Percentiles rank a stretch among this genome's conserved stretches.
phyloP scores from a whole-genome alignment of 163 green algal genomes.

The Dunaliella salina region DNA sequence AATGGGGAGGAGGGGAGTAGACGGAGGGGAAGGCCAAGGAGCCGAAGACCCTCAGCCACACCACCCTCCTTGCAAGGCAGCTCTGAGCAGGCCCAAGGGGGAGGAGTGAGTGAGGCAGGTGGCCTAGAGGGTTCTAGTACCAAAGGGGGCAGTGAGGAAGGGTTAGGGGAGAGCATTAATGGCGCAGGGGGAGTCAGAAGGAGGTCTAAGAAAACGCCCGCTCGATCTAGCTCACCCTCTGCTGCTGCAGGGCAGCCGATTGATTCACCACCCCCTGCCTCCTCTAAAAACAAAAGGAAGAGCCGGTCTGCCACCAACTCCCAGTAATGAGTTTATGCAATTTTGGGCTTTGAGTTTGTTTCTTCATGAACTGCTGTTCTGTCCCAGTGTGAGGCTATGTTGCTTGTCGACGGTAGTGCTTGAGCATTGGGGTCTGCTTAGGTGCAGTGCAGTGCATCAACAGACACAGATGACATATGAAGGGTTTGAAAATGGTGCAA shows the following conservation, averaged over 20 bases:
- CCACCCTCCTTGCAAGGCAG: neutral
- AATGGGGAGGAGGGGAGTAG: neutral
- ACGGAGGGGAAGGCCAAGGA: neutral
- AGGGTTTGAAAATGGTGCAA: too few relatives aligned
- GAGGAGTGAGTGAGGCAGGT: neutral
- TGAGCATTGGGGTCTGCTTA: neutral
- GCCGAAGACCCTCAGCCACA: neutral
- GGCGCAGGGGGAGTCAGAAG: too few relatives aligned
- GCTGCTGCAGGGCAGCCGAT: neutral
- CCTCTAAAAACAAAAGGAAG: neutral
- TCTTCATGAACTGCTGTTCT: neutral
- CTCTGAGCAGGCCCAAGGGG: neutral
- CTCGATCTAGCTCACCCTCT: neutral
- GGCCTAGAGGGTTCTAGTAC: neutral
- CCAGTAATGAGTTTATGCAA: neutral
- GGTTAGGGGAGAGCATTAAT: neutral
- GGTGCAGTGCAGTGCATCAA: neutral
- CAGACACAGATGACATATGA: neutral
- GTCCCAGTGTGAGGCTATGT: too few relatives aligned
- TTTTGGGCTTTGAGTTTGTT: neutral
- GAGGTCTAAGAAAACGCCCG: neutral
- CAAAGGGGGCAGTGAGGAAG: neutral
- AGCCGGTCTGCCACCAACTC: neutral
- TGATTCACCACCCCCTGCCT: neutral
- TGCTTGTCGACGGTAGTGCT: neutral